Percentiles rank a stretch among this genome's conserved stretches.
These are phyloP conservation scores for Apiospora pterosperma DNA, from an alignment of 2,329 filamentous ascomycete genomes.

Conservation along the genomic window DNA sequence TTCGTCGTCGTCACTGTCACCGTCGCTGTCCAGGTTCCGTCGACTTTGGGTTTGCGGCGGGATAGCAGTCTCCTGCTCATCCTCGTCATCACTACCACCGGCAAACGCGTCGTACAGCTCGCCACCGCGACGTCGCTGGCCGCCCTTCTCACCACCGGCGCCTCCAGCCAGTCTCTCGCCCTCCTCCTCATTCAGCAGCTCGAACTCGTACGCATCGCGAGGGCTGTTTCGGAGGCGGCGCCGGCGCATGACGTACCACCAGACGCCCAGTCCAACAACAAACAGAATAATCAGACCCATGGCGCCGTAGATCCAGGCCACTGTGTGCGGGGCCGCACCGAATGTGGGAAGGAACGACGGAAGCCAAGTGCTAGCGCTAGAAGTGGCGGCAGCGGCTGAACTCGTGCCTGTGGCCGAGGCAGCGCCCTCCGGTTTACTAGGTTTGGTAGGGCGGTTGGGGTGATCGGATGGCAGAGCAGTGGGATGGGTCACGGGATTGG, in stretches of 20 bases:
- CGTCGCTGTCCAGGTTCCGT: constrained; percentile 35
- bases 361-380: constrained; percentile 61
- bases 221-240: constrained; percentile 71
- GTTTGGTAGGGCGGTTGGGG: constrained; percentile 59
- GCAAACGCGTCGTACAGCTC: constrained; percentile 98
- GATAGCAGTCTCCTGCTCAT: constrained; percentile 51
- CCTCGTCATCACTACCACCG: constrained; percentile 76
- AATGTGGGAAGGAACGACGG: constrained; percentile 89
- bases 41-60: constrained; percentile 17
- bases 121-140: constrained; percentile 61
- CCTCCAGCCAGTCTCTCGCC: constrained; percentile 46
- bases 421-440: constrained; percentile 27
- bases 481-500: constrained; percentile 33
- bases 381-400: constrained; percentile 29
- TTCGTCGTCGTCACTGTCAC: constrained; percentile 16
- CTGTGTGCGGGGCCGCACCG: constrained; percentile 79
- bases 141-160: constrained; percentile 38
- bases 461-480: constrained; percentile 54
- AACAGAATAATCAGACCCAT: constrained; percentile 82
- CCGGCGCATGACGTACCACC: constrained; percentile 76
- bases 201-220: constrained; percentile 88
- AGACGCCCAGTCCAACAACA: constrained; percentile 75
- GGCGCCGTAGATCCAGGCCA: constrained; percentile 90
- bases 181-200: constrained; percentile 84
- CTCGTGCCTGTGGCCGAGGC: constrained; percentile 22